Conservation (phyloP, 352 stramenopile species). For the Phytophthora litchii region DNA sequence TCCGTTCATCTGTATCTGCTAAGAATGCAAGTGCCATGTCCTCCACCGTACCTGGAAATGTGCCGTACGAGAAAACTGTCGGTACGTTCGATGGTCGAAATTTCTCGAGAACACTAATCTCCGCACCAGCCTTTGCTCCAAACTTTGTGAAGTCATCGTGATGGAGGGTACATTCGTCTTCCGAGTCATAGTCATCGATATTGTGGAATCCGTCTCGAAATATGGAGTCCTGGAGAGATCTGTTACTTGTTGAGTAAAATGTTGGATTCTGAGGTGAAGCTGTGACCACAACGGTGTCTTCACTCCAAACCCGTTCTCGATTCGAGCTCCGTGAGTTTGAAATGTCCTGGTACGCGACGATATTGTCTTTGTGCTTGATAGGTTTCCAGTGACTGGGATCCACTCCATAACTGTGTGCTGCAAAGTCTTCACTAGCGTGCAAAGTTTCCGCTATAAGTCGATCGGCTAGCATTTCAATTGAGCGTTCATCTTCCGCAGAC, state of each 20-base stretch:
- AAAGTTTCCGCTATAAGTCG: constrained; percentile 62
- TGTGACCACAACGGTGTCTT: constrained; percentile 40
- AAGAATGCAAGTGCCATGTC: constrained; percentile 49
- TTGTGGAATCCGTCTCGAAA: constrained; percentile 5
- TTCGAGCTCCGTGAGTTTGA: constrained; percentile 1
- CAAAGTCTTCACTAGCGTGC: constrained; percentile 51
- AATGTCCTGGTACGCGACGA: constrained; percentile 56
- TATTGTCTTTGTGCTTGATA: constrained; percentile 49
- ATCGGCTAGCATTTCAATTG: constrained; percentile 49
- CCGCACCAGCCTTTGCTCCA: constrained; percentile 30
- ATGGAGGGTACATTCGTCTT: constrained; percentile 22
- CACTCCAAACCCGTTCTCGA: constrained; percentile 41
- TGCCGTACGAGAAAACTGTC: constrained; percentile 34
- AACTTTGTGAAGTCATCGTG: constrained; percentile 38
- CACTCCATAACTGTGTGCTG: constrained; percentile 36
- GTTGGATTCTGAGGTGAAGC: constrained; percentile 31
- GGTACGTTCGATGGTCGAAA: constrained; percentile 40
- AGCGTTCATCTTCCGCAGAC: constrained; percentile 47
- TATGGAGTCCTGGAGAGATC: constrained; percentile 21
- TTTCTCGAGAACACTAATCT: constrained; percentile 38
- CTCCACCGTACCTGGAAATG: constrained; percentile 47
- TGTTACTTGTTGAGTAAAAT: constrained; percentile 28
- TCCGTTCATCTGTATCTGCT: constrained; percentile 38
- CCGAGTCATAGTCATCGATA: constrained; percentile 31
- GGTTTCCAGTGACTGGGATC: constrained; percentile 52